Base-by-base conservation (phyloP, 2,329 filamentous ascomycete genomes). In the Microsporum ferrugineum region DNA sequence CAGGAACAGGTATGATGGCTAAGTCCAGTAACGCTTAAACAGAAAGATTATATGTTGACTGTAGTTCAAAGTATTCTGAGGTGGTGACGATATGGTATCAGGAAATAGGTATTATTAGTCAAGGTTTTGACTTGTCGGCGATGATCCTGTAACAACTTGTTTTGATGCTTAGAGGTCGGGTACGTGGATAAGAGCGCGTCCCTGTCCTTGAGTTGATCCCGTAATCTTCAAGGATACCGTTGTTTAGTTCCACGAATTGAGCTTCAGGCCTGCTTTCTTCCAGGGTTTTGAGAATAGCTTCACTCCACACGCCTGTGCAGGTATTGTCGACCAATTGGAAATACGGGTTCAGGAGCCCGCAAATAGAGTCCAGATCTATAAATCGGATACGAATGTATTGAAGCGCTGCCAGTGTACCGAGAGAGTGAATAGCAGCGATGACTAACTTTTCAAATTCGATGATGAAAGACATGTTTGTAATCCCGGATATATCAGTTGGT, bases 261-360 rank as follows among this genome's bases (percentile, higher is more conserved):
- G 80, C 80, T 1, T 76, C 71, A 0, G 87, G 86, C 4, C 87
- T 80, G 10, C 82, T 79, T 41, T 77, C 76, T 36, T 78, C 77
- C 59, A 91, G 79, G 61, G 83, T 79, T 29, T 80, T 75, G 7
- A 89, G 74, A 53, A 90, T 89, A 5, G 76, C 71, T 6, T 87
- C 82, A 69, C 84, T 89, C 88, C 87, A 91, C 1, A 91, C 80
- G 3, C 88, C 88, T 0, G 82, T 84, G 66, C 84, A 87, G 67
- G 77, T 74, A 41, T 81, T 81, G 55, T 84, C 77, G 38, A 79
- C 76, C 47, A 89, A 74, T 61, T 86, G 76, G 69, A 89, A 91
- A 68, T 86, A 89, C 0, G 88, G 88, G 66, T 90, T 89, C 3
- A 89, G 74, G 0, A 85, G 82, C 2, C 86, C 87, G 12, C 87